These are phyloP conservation scores for Solanum aculeatissimum DNA, from an alignment of 305 asterid genomes.

Conservation along the genomic window DNA sequence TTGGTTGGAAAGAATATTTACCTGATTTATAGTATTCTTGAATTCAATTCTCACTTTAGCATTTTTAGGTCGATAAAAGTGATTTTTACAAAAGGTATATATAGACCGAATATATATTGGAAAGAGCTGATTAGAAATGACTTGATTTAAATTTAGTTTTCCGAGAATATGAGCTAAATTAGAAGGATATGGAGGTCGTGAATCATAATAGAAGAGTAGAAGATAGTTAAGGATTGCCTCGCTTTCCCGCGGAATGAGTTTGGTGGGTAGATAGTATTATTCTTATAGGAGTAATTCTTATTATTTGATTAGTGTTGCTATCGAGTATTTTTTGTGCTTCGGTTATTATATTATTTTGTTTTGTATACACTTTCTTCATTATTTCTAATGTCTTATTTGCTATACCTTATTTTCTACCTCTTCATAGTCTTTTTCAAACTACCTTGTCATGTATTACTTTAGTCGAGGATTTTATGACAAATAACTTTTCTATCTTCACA, in stretches of 20 bases:
- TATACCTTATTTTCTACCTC: neutral
- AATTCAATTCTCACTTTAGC: no score
- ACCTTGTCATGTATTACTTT: neutral
- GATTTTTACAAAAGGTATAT: no score
- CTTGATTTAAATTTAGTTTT: no score
- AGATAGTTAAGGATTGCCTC: neutral
- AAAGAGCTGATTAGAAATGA: no score
- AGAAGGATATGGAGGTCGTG: neutral
- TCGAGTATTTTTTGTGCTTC: neutral
- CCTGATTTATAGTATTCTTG: no score
- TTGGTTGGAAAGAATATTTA: no score
- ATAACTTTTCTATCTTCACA: neutral
- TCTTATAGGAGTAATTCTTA: neutral
- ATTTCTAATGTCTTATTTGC: neutral
- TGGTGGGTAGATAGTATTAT: neutral
- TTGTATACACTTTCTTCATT: neutral
- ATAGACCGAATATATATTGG: no score
- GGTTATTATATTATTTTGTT: neutral
- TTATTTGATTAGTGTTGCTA: neutral
- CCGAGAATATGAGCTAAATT: no score
- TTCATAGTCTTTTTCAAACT: neutral
- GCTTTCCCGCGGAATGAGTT: neutral
- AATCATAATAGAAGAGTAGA: neutral
- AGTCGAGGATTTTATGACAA: fast-evolving
- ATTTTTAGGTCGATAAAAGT: no score